Conservation (phyloP, 1,139 yeast species). For the Protomyces gravidus region DNA sequence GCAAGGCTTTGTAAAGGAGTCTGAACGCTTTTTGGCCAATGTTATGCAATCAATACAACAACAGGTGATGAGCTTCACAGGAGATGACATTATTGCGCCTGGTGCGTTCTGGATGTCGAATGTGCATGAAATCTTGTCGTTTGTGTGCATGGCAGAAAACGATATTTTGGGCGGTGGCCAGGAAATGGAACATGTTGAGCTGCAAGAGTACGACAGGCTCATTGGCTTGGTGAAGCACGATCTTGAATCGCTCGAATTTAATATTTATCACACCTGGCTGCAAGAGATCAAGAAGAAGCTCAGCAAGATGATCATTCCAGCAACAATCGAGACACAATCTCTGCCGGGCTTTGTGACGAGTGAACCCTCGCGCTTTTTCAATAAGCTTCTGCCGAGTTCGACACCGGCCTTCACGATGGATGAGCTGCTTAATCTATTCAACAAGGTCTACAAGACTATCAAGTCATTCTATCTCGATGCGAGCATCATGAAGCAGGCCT, state of each 20-base stretch:
- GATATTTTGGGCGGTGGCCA: conserved; percentile 71
- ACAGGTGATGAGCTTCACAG: conserved; percentile 48
- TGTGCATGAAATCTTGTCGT: conserved; percentile 91
- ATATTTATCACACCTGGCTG: conserved; percentile 96
- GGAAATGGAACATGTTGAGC: conserved; percentile 89
- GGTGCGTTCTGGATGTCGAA: conserved; percentile 98
- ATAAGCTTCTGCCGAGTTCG: conserved; percentile 64
- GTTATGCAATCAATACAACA: conserved; percentile 84
- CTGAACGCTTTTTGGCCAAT: conserved; percentile 87
- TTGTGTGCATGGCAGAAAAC: conserved; percentile 87
- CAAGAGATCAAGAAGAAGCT: conserved; percentile 87
- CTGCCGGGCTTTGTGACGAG: conserved; percentile 94
- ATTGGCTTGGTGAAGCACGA: conserved; percentile 93
- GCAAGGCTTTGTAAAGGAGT: conserved; percentile 84
- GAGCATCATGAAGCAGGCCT: conserved; percentile 79
- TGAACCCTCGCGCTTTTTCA: conserved; percentile 76
- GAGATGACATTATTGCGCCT: conserved; percentile 81
- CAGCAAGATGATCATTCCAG: conserved; percentile 88
- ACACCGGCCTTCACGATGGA: conserved; percentile 85
- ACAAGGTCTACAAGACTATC: conserved; percentile 90
- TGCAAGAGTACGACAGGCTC: conserved; percentile 80
- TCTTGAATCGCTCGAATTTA: conserved; percentile 85
- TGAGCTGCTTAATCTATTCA: conserved; percentile 83
- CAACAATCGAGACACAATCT: conserved; percentile 89
- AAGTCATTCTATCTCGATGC: conserved; percentile 82